Conservation (phyloP, 2,329 filamentous ascomycete genomes). For the Clarireedia hainanense region DNA sequence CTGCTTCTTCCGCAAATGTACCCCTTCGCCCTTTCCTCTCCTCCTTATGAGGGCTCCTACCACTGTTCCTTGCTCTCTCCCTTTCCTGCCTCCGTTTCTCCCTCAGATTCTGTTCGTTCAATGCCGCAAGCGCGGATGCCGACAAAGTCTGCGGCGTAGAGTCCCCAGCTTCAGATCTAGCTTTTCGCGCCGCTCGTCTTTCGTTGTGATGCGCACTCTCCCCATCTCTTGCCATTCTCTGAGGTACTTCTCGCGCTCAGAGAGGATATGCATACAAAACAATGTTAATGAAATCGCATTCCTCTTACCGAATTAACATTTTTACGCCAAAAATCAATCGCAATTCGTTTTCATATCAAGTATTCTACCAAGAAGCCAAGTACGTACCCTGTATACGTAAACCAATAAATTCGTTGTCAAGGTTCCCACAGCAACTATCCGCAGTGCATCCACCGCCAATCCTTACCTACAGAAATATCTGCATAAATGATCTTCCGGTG, state of each 20-base stretch:
- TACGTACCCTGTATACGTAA: not conserved
- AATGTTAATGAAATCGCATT: not conserved
- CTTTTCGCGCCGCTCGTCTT: conserved; percentile 11
- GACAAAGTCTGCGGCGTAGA: conserved; percentile 25
- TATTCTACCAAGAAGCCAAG: not conserved
- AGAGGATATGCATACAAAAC: too few species aligned
- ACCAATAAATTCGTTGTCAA: not conserved
- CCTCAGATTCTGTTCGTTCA: conserved; percentile 26
- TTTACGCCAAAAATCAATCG: not conserved
- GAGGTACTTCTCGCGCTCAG: not conserved
- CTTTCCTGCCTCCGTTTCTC: conserved; percentile 14
- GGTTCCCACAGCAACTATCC: not conserved
- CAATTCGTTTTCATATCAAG: not conserved
- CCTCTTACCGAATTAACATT: not conserved
- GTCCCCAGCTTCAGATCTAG: conserved; percentile 16
- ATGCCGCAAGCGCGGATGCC: conserved; percentile 25
- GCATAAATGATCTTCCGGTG: not conserved
- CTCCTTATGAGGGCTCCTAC: conserved; percentile 26
- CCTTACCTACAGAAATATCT: too few species aligned
- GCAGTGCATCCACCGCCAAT: too few species aligned
- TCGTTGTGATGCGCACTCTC: conserved; percentile 6
- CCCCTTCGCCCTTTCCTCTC: not conserved
- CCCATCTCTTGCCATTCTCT: conserved; percentile 10
- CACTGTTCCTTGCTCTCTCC: conserved; percentile 52
- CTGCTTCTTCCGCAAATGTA: not conserved